phyloP scores from a whole-genome alignment of 192 early-diverging fungal genomes.

The Backusella sp. region DNA sequence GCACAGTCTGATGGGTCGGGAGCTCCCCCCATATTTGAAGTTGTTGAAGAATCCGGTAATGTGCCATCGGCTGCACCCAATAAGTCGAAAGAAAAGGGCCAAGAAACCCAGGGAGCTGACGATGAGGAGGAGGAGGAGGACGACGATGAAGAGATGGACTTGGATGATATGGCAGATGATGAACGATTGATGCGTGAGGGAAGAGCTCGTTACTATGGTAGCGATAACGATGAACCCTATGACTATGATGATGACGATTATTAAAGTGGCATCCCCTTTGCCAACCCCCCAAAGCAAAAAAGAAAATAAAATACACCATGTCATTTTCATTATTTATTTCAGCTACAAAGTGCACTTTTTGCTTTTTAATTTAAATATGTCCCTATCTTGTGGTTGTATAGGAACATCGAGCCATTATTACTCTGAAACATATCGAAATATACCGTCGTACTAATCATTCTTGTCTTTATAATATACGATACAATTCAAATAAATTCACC shows the following conservation, averaged over 20 bases:
- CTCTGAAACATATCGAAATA: neutral
- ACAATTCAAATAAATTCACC: neutral
- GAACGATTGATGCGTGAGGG: slow-evolving; percentile 19
- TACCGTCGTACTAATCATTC: neutral
- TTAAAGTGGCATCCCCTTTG: no score
- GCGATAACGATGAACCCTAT: neutral
- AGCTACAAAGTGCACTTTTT: no score
- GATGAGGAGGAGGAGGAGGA: slow-evolving; percentile 16
- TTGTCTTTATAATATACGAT: neutral
- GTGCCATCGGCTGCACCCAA: slow-evolving; percentile 31
- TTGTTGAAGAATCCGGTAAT: slow-evolving; percentile 47
- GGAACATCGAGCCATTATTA: neutral
- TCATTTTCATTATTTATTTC: no score
- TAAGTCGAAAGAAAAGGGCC: slow-evolving; percentile 22
- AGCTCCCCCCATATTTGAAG: slow-evolving; percentile 24
- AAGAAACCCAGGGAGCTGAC: slow-evolving; percentile 46
- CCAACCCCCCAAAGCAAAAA: no score
- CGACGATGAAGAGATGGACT: slow-evolving; percentile 49
- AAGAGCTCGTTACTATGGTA: neutral
- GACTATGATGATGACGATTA: neutral
- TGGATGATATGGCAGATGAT: slow-evolving; percentile 47
- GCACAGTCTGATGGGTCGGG: slow-evolving; percentile 13
- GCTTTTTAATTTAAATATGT: no score
- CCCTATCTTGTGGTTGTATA: no score
- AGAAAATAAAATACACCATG: no score